Base-by-base conservation (phyloP, 192 early-diverging fungal genomes). In the Gaertneriomyces sp. region DNA sequence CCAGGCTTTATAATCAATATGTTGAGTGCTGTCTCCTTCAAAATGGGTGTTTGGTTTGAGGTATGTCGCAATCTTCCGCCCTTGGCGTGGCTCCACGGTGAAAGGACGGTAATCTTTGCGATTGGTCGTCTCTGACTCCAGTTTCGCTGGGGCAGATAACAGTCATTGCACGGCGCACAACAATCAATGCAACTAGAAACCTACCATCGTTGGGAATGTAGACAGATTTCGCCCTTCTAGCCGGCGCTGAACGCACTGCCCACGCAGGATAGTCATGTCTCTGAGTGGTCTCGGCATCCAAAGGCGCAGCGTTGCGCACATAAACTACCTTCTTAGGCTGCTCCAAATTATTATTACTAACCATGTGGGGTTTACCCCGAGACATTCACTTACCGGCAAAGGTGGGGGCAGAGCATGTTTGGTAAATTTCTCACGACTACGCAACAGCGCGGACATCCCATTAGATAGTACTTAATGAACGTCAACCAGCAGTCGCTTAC, bases 391-490 rank as follows among this genome's bases (percentile, higher is more conserved):
- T 71, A 74, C 74, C 61, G 67, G 57, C 49, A 58, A 64, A 12
- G 43, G 70, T 7, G 79, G 70, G 12, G 66, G 71, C 20, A 80
- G 40, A 6, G 69, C 58, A 54, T 75, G 74, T 7, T 66, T 25
- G 8, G 53, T 47, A 60, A 68, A 80, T 65, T 77, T 74, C 51
- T 76, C 79, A 33, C 75, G 79, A 64, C 79, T 80, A 57, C 12
- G 10, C 11, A 11, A 11, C 43, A 2, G 39, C 20, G 20, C 43
- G 33, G 38, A 33, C 42, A 14, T 17, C 47, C 5, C 14, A 2
- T 20, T 11, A 19, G 49, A 53, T 3, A 17, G 47, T 14, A 3
- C n/a, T 16, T 3, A 53, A 14, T 63, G 43, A n/a, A 9, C 39
- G 55, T 49, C n/a, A 33, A 64, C 25, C 60, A 44, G 42, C 54